These are phyloP conservation scores for Fusarium burgessii DNA, from an alignment of 2,329 filamentous ascomycete genomes.

Conservation along the genomic window DNA sequence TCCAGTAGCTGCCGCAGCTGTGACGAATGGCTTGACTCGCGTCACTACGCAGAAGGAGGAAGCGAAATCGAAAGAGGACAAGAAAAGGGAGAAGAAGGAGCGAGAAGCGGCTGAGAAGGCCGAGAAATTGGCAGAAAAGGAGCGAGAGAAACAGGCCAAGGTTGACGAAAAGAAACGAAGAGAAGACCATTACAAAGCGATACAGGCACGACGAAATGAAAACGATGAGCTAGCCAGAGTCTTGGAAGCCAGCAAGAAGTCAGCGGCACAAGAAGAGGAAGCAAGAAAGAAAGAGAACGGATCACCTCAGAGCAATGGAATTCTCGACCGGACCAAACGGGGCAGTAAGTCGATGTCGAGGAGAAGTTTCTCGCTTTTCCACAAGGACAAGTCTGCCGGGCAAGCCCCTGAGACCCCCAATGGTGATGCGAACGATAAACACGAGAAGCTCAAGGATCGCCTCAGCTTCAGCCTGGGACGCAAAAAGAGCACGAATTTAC, in stretches of 20 bases:
- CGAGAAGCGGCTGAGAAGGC: conserved; percentile 68
- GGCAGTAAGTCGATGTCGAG: conserved; percentile 83
- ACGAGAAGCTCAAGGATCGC: conserved; percentile 69
- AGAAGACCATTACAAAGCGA: conserved; percentile 68
- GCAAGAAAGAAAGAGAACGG: conserved; percentile 56
- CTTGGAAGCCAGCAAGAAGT: conserved; percentile 74
- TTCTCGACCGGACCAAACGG: conserved; percentile 75
- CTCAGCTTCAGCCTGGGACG: conserved; percentile 75
- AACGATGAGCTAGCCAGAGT: conserved; percentile 72
- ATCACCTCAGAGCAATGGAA: conserved; percentile 54
- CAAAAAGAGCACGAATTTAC: conserved; percentile 74
- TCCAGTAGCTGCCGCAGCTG: conserved; percentile 27
- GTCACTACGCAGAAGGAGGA: conserved; percentile 45
- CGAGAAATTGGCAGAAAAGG: conserved; percentile 62
- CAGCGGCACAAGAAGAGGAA: conserved; percentile 66
- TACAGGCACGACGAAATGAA: conserved; percentile 64
- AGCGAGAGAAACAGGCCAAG: conserved; percentile 57
- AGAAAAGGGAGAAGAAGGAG: conserved; percentile 77
- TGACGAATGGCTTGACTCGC: conserved; percentile 36
- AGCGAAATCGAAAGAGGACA: conserved; percentile 68
- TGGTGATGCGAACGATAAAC: conserved; percentile 53
- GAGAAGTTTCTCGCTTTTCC: conserved; percentile 77
- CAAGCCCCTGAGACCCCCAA: conserved; percentile 41
- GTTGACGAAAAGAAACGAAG: conserved; percentile 57
- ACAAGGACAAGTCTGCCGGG: conserved; percentile 61